These are phyloP conservation scores for Solanum stenotomum DNA, from an alignment of 257 asterid species.

Conservation along the genomic window DNA sequence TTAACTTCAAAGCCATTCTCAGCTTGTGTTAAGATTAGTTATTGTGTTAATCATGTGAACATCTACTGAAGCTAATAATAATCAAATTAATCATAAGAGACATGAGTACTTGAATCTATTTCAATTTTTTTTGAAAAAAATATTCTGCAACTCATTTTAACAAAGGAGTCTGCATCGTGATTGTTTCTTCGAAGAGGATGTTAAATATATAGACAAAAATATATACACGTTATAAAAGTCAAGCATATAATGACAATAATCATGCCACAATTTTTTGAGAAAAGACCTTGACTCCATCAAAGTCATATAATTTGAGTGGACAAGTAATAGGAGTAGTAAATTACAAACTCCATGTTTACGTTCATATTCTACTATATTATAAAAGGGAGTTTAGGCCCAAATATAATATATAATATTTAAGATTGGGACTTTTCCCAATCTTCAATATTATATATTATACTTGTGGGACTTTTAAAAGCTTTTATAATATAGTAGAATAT, in stretches of 20 bases:
- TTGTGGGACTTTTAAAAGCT: no score
- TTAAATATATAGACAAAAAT: background rate
- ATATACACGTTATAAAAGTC: background rate
- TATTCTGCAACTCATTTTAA: background rate
- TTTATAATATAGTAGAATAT: no score
- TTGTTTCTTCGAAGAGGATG: background rate
- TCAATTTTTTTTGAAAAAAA: background rate
- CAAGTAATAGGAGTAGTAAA: background rate
- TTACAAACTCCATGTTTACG: background rate
- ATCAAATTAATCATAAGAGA: background rate
- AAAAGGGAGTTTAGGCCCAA: no score
- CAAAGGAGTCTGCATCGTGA: background rate
- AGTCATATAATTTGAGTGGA: background rate
- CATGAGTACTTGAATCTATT: background rate
- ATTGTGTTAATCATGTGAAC: background rate
- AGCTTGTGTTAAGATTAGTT: background rate
- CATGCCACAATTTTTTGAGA: background rate
- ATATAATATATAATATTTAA: no score
- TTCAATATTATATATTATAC: no score
- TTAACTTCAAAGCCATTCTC: background rate
- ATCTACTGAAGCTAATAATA: background rate
- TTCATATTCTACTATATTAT: background rate
- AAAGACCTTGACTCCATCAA: background rate
- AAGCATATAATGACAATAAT: constrained; percentile 3
- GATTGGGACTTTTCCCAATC: no score